Evolutionary conservation across 345 rosid genomes (phyloP), one percentile per base, ranked within the genome.

Genomic region (Kandelia obovata): DNA sequence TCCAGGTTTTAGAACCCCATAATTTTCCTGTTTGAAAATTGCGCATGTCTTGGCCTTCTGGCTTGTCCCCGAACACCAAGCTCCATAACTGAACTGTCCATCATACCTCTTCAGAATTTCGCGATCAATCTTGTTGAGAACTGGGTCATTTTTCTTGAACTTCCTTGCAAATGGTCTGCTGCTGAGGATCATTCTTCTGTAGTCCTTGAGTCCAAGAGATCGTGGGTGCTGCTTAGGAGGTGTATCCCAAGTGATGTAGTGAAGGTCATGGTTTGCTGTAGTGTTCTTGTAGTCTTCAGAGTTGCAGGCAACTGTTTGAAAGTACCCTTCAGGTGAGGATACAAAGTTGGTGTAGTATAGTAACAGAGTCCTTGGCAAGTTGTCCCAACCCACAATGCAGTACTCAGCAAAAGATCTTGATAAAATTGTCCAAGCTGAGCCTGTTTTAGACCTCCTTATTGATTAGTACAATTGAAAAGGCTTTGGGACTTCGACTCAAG

Each of bases 221-320:
- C 88, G 77, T 0, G 98, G 98, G 61, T 94, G 98, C 73, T 94
- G 98, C 77, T 88, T 91, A 2, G 97, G 98, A 13, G 98, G 98
- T n/a, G 59, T 91, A 62, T 94, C 98, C 98, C 98, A 91, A 0
- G 89, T 68, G 23, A 91, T 88, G 84, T 89, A 85, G 76, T 89
- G 98, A 53, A 94, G 93, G 69, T 89, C 97, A 31, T 89, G 92
- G 83, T 94, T 94, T 34, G 81, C 93, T 0, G 97, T 88, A 4
- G 96, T 87, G 88, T 87, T 94, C 73, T 57, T 87, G 83, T 80
- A 88, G 66, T 81, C 89, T 23, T 83, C 78, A 7, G 96, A 89
- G 88, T 94, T 94, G 91, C 97, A 94, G 55, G 85, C 73, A 15
- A 94, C 77, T 2, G 97, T 94, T 75, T 94, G 98, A 73, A 94